phyloP scores from a whole-genome alignment of 1,139 yeast genomes.

The Pichia sp. region DNA sequence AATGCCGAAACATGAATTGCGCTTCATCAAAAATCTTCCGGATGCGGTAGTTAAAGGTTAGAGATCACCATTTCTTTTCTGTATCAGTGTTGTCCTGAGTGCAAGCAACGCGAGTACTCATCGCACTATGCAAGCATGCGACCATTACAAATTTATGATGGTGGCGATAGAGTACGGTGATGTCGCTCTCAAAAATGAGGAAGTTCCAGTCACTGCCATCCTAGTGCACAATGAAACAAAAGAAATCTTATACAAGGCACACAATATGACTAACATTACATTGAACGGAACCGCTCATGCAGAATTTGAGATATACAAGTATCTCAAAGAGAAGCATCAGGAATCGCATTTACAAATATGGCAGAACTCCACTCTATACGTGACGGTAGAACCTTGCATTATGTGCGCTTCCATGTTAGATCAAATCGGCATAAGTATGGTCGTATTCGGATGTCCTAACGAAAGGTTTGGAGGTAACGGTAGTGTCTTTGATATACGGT shows the following conservation, averaged over 20 bases:
- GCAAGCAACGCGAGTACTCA: too few relatives aligned
- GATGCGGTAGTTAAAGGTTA: too few relatives aligned
- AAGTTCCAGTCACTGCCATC: constrained; percentile 72
- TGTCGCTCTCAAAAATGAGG: constrained; percentile 47
- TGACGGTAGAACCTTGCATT: constrained; percentile 96
- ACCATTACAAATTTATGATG: constrained; percentile 36
- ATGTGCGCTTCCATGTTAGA: constrained; percentile 95
- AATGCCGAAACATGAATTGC: too few relatives aligned
- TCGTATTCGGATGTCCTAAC: constrained; percentile 87
- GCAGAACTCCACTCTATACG: constrained; percentile 59
- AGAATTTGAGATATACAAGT: constrained; percentile 74
- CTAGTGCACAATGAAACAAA: constrained; percentile 37
- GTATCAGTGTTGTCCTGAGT: too few relatives aligned
- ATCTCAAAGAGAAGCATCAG: constrained; percentile 31
- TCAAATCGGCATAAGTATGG: constrained; percentile 66
- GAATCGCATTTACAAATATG: constrained; percentile 31
- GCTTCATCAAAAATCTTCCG: too few relatives aligned
- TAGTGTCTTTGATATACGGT: constrained; percentile 61
- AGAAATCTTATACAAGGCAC: constrained; percentile 64
- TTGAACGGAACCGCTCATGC: constrained; percentile 87
- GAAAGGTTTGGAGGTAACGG: constrained; percentile 98
- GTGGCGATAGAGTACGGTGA: constrained; percentile 48
- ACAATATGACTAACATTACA: constrained; percentile 84
- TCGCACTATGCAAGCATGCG: too few relatives aligned
- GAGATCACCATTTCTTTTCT: too few relatives aligned